Percentiles rank a stretch among this genome's conserved stretches.
Conservation (phyloP, 2,329 filamentous ascomycete genomes). For the Ophiosphaerella narmari region DNA sequence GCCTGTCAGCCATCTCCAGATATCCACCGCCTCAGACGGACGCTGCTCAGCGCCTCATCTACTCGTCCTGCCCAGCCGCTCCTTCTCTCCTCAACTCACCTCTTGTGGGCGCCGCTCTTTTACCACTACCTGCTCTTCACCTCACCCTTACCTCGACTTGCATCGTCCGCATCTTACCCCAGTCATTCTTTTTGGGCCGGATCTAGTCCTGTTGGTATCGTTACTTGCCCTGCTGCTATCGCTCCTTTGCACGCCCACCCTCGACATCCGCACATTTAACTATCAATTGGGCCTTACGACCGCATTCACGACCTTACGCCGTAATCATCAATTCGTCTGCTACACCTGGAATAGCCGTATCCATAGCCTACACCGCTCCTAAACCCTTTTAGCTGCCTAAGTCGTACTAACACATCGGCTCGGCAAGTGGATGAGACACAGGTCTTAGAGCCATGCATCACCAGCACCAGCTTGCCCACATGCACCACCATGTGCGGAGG, state of each 20-base stretch:
- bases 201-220: constrained; percentile 21
- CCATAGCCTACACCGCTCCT: neutral
- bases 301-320: constrained; percentile 43
- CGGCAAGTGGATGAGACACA: constrained; percentile 21
- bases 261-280: constrained; percentile 11
- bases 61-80: constrained; percentile 35
- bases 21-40: constrained; percentile 23
- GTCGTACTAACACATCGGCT: neutral
- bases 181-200: constrained; percentile 47
- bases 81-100: constrained; percentile 39
- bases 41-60: constrained; percentile 35
- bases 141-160: constrained; percentile 18
- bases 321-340: constrained; percentile 34
- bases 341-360: constrained; percentile 4
- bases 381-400: neutral
- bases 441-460: constrained; percentile 33
- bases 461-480: constrained; percentile 34
- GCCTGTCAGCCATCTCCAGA: constrained; percentile 30
- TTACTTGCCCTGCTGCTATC: constrained; percentile 11
- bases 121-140: constrained; percentile 20
- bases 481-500: constrained; percentile 36
- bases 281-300: constrained; percentile 26
- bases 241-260: constrained; percentile 21
- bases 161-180: constrained; percentile 42
- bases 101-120: constrained; percentile 40